Evolutionary conservation across 306 rosid genomes (phyloP).

Genomic region (Cucurbita pepo): DNA sequence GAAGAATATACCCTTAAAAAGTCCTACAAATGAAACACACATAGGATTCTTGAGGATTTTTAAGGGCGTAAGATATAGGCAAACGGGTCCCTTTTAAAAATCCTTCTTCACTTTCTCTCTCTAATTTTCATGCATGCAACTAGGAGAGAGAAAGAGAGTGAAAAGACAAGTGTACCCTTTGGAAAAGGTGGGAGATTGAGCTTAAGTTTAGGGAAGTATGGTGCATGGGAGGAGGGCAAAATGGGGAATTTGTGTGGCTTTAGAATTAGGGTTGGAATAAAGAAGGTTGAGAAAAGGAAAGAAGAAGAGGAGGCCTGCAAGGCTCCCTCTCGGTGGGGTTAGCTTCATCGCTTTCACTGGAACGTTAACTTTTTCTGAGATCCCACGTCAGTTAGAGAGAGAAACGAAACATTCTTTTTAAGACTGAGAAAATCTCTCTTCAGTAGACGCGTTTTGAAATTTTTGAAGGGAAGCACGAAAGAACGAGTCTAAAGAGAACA

Average conservation of each 20-base stretch:
- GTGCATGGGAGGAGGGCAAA: constrained; percentile 15
- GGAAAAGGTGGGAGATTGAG: neutral
- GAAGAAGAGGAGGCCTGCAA: constrained; percentile 24
- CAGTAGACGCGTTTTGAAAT: no score
- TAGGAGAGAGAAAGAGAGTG: neutral
- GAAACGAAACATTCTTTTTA: no score
- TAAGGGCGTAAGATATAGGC: neutral
- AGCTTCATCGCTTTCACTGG: constrained; percentile 31
- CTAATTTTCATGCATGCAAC: constrained; percentile 5
- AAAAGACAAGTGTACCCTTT: constrained; percentile 22
- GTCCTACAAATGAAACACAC: constrained; percentile 11
- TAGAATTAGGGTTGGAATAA: constrained; percentile 79
- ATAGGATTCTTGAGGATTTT: constrained; percentile 33
- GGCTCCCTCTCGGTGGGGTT: constrained; percentile 51
- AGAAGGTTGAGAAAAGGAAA: constrained; percentile 23
- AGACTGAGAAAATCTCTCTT: no score
- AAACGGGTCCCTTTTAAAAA: constrained; percentile 25
- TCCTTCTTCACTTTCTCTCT: neutral
- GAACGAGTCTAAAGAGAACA: no score
- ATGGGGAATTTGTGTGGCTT: constrained; percentile 29
- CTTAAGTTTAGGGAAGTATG: neutral
- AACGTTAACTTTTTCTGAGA: constrained; percentile 11
- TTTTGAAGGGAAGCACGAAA: no score
- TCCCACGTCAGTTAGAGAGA: no score
- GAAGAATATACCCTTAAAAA: constrained; percentile 17